A percentile compares a stretch with the other conserved stretches of the same genome.
phyloP scores from a whole-genome alignment of 805 yeast species.

The Candida golubevii region DNA sequence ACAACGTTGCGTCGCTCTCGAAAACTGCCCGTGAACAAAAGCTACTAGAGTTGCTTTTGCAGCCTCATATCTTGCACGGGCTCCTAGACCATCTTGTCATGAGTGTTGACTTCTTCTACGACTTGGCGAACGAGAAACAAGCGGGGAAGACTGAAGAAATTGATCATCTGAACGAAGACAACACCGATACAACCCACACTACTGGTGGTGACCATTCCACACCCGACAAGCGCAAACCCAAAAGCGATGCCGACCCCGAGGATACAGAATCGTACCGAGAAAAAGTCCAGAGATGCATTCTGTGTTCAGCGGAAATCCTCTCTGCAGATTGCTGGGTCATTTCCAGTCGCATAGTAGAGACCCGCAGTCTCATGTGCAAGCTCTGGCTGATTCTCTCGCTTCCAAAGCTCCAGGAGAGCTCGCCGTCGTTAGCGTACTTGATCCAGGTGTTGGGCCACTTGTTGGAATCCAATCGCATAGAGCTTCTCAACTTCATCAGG shows the following conservation, averaged over 20 bases:
- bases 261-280: slow-evolving; percentile 19
- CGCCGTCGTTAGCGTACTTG: slow-evolving; percentile 37
- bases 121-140: slow-evolving; percentile 10
- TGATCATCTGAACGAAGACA: neutral
- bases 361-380: slow-evolving; percentile 36
- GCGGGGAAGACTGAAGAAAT: slow-evolving; percentile 8
- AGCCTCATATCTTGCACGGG: slow-evolving; percentile 66
- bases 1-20: slow-evolving; percentile 11
- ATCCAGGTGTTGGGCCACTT: slow-evolving; percentile 80
- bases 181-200: too few relatives aligned
- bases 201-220: neutral
- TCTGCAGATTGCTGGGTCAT: slow-evolving; percentile 41
- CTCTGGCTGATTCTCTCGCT: slow-evolving; percentile 38
- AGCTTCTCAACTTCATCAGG: slow-evolving; percentile 67
- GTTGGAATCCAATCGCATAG: slow-evolving; percentile 55
- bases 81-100: slow-evolving; percentile 63
- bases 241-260: slow-evolving; percentile 19
- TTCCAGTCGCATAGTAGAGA: slow-evolving; percentile 39
- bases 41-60: slow-evolving; percentile 72
- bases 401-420: slow-evolving; percentile 31
- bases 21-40: slow-evolving; percentile 43
- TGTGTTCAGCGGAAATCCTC: slow-evolving; percentile 37
- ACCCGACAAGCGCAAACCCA: neutral
- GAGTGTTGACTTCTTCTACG: slow-evolving; percentile 43
- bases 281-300: slow-evolving; percentile 33